Evolutionary conservation across 2,329 filamentous ascomycete genomes (phyloP).

Genomic region (Cryphonectria carpinicola): DNA sequence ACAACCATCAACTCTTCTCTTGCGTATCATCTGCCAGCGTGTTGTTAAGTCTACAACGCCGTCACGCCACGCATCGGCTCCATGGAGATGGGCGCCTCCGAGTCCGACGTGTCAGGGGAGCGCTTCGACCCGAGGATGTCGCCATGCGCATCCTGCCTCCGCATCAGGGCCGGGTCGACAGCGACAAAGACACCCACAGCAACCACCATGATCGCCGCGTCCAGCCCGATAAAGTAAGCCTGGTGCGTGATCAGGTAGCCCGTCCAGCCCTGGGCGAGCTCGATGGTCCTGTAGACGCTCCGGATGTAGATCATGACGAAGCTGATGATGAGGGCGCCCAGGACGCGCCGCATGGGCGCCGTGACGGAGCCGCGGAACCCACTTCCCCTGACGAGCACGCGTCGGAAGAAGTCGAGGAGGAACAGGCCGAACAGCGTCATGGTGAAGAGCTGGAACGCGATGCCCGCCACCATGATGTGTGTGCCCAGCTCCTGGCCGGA

Average conservation of each 20-base stretch:
- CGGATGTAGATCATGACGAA: slow-evolving; percentile 50
- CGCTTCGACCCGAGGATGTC: neutral
- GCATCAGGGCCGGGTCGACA: slow-evolving; percentile 42
- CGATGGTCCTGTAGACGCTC: slow-evolving; percentile 54
- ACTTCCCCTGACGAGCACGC: slow-evolving; percentile 35
- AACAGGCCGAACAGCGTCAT: slow-evolving; percentile 50
- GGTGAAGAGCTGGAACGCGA: slow-evolving; percentile 53
- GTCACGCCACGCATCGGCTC: neutral
- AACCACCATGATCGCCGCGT: slow-evolving; percentile 52
- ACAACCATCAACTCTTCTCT: neutral
- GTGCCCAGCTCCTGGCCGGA: slow-evolving; percentile 39
- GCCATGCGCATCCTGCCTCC: neutral
- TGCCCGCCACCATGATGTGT: slow-evolving; percentile 53
- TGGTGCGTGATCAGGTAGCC: slow-evolving; percentile 56
- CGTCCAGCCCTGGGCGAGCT: slow-evolving; percentile 53
- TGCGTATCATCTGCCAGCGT: neutral
- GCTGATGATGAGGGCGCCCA: slow-evolving; percentile 45
- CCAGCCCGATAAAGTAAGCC: slow-evolving; percentile 52
- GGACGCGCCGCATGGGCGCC: slow-evolving; percentile 32
- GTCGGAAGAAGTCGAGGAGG: slow-evolving; percentile 43
- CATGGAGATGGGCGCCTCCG: slow-evolving; percentile 13
- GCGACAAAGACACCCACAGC: slow-evolving; percentile 50
- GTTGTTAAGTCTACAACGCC: neutral
- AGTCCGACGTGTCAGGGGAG: slow-evolving; percentile 16
- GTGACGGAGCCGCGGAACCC: slow-evolving; percentile 38